phyloP scores from a whole-genome alignment of 495 filamentous ascomycete species.

The Poronia punctata region DNA sequence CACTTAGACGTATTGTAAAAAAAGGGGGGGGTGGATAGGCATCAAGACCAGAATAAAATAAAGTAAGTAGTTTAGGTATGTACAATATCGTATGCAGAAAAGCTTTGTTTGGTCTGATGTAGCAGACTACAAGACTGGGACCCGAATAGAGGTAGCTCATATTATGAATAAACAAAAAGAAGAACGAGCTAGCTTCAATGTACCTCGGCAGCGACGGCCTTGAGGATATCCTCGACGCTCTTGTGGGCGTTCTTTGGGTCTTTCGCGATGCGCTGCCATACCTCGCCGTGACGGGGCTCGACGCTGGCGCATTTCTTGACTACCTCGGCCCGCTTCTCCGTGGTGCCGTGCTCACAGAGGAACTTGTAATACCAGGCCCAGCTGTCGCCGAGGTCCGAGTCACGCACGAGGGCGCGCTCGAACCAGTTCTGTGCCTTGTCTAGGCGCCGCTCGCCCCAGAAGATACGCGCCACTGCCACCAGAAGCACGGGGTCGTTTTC shows the following conservation, averaged over 20 bases:
- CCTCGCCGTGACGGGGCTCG: conserved; percentile 87
- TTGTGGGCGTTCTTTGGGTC: conserved; percentile 70
- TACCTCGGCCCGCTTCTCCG: conserved; percentile 81
- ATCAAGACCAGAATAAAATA: no score
- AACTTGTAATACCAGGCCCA: conserved; percentile 99
- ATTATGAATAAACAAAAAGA: not conserved
- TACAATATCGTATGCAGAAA: no score
- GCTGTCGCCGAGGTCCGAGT: conserved; percentile 80
- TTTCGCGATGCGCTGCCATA: conserved; percentile 83
- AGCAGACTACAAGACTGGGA: no score
- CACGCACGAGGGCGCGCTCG: conserved; percentile 82
- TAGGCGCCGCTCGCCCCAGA: conserved; percentile 61
- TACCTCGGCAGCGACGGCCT: conserved; percentile 58
- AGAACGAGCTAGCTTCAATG: conserved; percentile 8
- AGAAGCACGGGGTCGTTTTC: conserved; percentile 87
- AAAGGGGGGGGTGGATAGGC: no score
- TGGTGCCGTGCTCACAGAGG: conserved; percentile 79
- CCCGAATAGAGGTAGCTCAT: not conserved
- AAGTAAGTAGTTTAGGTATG: no score
- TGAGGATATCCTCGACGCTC: conserved; percentile 72
- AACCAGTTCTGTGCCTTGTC: conserved; percentile 96
- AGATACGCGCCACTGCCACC: conserved; percentile 48
- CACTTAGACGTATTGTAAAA: no score
- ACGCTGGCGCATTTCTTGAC: conserved; percentile 64
- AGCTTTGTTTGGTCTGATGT: no score